A percentile compares a stretch with the other conserved stretches of the same genome.
Conservation (phyloP, 1,139 yeast genomes). For the Saccharomyces hybrid region DNA sequence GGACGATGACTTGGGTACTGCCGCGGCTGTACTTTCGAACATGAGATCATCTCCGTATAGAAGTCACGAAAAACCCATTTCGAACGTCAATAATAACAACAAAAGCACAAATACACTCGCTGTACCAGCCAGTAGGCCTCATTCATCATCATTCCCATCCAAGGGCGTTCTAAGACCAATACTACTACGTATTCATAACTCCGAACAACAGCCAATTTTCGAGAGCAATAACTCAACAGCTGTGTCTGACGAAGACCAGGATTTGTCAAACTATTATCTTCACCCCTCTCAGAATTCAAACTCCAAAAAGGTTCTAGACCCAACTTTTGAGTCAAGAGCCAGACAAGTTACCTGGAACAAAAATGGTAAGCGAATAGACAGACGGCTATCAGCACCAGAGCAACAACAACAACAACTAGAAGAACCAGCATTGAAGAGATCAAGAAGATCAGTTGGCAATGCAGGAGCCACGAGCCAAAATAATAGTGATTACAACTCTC, state of each 20-base stretch:
- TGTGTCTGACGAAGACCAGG: conserved; percentile 15
- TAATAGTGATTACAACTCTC: background rate
- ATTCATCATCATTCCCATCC: conserved; percentile 20
- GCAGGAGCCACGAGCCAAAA: background rate
- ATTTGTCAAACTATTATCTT: conserved; percentile 1
- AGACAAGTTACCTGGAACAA: conserved; percentile 31
- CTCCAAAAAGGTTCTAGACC: background rate
- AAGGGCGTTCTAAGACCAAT: conserved; percentile 20
- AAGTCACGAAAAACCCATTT: background rate
- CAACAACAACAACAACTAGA: conserved; percentile 1
- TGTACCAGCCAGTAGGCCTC: conserved; percentile 17
- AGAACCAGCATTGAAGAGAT: conserved; percentile 1
- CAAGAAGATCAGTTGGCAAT: background rate
- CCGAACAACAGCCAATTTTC: background rate
- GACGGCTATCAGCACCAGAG: conserved; percentile 17
- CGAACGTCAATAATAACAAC: conserved; percentile 2
- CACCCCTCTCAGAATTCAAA: background rate
- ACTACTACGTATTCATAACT: conserved; percentile 11
- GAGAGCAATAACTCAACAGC: conserved; percentile 10
- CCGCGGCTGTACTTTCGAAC: conserved; percentile 30
- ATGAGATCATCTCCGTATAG: conserved; percentile 31
- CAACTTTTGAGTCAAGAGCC: background rate
- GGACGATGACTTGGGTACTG: conserved; percentile 25
- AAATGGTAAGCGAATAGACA: conserved; percentile 28
- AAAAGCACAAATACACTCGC: conserved; percentile 3